Evolutionary conservation across 1,139 yeast species (phyloP), one percentile per base, ranked within the genome.

Genomic region (Pichia sp.): DNA sequence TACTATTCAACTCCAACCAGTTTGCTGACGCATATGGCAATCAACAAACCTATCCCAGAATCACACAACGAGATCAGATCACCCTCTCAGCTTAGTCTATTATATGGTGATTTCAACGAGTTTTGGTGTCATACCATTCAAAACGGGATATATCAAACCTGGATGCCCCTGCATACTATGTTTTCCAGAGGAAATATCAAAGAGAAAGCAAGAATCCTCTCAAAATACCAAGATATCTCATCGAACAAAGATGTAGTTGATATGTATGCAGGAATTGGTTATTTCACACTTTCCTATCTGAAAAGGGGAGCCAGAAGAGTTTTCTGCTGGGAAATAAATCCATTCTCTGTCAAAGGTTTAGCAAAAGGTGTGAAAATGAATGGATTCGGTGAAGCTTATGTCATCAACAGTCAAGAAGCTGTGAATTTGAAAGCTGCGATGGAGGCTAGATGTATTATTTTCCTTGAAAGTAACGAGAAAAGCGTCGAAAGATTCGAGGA

Each of bases 161-260:
- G 95, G 95, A 84, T 91, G 3, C 96, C 96, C 0, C 58, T 70
- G 40, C 81, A 77, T 54, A 84, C 95, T 11, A 86, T 86, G 96
- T 86, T 86, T 56, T 79, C 89, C 30, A 61, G 95, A n/a, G 96
- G 95, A 0, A 86, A 86, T 55, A 75, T 86, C 51, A 82, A 80
- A 49, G 96, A 86, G 55, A 86, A 86, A 59, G 72, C 77, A 14
- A 61, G 96, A 19, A 69, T 86, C 0, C 57, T 81, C 39, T 66
- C 64, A 23, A 50, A 48, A 4, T 71, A 67, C 53, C 10, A 30
- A 17, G 31, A 45, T 20, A 42, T 42, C 8, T 30, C 31, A 5
- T 15, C 14, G 6, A n/a, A 22, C 4, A 26, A 34, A 6, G 43
- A 40, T 24, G 75, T 82, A 0, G 65, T 82, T 6, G 96, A 86